Evolutionary conservation across 192 early-diverging fungal genomes (phyloP).

Genomic region (Rhizophlyctis rosea): DNA sequence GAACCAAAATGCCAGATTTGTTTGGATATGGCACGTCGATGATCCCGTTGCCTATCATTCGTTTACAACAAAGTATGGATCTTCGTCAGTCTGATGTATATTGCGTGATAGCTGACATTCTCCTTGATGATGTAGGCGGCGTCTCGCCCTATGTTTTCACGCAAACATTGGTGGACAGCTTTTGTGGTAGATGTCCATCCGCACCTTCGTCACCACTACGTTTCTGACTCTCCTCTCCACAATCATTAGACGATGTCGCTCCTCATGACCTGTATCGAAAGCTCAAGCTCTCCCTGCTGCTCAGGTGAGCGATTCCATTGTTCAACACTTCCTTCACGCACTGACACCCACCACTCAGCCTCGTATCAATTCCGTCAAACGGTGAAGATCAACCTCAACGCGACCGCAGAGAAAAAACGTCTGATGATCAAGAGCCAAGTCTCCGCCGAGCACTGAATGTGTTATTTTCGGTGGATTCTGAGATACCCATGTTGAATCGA

Average conservation of each 20-base stretch:
- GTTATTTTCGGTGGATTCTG: neutral
- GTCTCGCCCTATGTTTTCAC: slow-evolving; percentile 15
- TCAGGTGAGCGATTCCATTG: neutral
- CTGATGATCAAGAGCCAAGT: too few species aligned
- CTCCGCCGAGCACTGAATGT: neutral
- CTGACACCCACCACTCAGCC: neutral
- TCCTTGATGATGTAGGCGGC: neutral
- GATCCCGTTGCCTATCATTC: neutral
- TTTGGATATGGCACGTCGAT: slow-evolving; percentile 1
- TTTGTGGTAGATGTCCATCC: slow-evolving; percentile 9
- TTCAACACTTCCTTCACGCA: too few species aligned
- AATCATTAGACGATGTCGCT: neutral
- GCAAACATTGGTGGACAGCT: slow-evolving; percentile 13
- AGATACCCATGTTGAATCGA: neutral
- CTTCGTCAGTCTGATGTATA: too few species aligned
- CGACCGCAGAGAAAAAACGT: neutral
- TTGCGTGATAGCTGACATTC: too few species aligned
- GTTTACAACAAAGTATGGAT: neutral
- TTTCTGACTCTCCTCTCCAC: neutral
- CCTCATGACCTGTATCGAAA: neutral
- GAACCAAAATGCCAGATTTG: slow-evolving; percentile 6
- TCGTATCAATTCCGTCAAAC: neutral
- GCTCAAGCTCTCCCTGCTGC: neutral
- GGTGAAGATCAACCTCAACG: neutral
- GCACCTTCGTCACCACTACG: neutral